Base-by-base conservation (phyloP, 2,329 filamentous ascomycete species). In the Xylariaceae sp. region DNA sequence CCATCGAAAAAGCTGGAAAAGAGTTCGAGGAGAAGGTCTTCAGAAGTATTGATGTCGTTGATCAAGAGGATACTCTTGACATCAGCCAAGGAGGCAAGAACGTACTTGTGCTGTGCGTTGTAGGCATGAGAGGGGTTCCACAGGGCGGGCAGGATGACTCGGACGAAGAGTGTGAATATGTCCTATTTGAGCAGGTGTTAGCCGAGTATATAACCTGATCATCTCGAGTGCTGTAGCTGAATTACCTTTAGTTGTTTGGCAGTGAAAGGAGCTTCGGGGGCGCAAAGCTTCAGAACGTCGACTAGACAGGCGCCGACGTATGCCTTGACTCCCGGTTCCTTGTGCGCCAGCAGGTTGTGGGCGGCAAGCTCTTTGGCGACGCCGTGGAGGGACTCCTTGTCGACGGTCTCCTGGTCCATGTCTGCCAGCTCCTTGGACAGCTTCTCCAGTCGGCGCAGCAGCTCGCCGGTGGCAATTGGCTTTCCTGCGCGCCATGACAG, bases 61-160 rank as follows among this genome's bases (percentile, higher is more conserved):
- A 99, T 80, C 38, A 99, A 82, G 9, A 97, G 81, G 39, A 99
- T 89, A 71, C 90, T 96, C 76, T 97, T 96, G 60, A 96, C 88
- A 59, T 95, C 90, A 48, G 90, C 86, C 30, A 99, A 80, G 15
- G 91, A 96, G 53, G 85, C 83, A 53, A 99, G 77, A 54, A 96
- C 88, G 64, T 95, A 94, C 70, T 94, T 85, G 71, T 99, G 90
- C 69, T 97, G 91, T 54, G 83, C 85, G 69, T 95, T 92, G 75
- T 96, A 97, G 10, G 91, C 85, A 66, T 95, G 87, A 36, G 85
- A 85, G 11, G 91, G 89, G 62, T 96, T 86, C 62, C 89, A 86
- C 22, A 97, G 82, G 41, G 90, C 84, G 42, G 91, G 90, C 41
- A 97, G 78, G 57, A 95, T 87, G 43, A 85, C 85, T 50, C 83